Conservation (phyloP, 352 stramenopile species). For the Globisporangium nodosum region DNA sequence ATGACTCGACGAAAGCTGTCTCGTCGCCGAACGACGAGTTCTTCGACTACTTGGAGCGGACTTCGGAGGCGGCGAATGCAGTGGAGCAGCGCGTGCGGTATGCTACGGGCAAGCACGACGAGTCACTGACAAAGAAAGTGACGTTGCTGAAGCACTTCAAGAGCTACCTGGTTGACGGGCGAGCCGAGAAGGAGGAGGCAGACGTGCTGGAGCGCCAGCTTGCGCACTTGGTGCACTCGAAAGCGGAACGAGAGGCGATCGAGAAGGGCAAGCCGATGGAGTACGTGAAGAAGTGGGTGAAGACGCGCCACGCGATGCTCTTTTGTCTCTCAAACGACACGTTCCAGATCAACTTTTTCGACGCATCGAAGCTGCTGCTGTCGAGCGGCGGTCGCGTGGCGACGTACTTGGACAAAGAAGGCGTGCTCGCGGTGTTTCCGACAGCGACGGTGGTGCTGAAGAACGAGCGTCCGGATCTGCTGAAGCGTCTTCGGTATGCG, state of each 20-base stretch:
- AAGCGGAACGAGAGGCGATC: constrained; percentile 17
- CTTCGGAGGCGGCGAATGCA: constrained; percentile 31
- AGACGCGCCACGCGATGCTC: constrained; percentile 96
- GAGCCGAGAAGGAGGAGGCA: constrained; percentile 43
- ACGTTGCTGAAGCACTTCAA: constrained; percentile 97
- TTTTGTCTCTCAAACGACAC: constrained; percentile 97
- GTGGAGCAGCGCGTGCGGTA: constrained; percentile 32
- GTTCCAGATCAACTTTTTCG: constrained; percentile 96
- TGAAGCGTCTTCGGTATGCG: constrained; percentile 87
- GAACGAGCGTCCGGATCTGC: constrained; percentile 53
- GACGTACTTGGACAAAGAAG: constrained; percentile 86
- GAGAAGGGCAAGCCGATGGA: constrained; percentile 56
- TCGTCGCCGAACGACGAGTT: constrained; percentile 74
- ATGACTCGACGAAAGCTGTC: constrained; percentile 98
- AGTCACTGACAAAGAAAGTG: constrained; percentile 95
- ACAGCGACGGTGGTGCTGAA: constrained; percentile 53
- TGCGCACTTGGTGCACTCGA: constrained; percentile 15
- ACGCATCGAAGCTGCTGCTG: constrained; percentile 95
- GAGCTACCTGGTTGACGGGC: constrained; percentile 93
- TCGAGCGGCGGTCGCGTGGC: constrained; percentile 85
- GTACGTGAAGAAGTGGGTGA: constrained; percentile 98
- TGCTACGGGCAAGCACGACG: constrained; percentile 68
- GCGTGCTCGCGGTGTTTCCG: constrained; percentile 44
- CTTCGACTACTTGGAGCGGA: constrained; percentile 96
- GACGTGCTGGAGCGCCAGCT: constrained; percentile 40